Evolutionary conservation across 1,284 basidiomycete genomes (phyloP), one percentile per base, ranked within the genome.

Genomic region (Neonothopanus nambi): DNA sequence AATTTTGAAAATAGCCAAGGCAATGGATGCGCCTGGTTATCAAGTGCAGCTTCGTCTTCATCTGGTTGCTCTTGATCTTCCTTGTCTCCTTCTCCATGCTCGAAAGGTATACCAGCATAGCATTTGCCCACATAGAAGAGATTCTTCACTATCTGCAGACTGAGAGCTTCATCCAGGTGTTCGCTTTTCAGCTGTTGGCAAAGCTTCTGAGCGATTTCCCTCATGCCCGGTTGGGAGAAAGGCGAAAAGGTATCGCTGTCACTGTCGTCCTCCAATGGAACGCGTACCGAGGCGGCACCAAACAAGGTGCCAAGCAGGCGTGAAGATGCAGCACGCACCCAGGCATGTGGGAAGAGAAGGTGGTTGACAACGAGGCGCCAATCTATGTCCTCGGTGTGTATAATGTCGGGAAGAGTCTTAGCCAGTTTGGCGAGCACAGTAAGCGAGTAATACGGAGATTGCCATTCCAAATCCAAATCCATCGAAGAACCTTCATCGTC

Each of bases 1-100:
- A 98, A 75, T 61, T 91, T 91, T 17, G 93, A 94, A 76, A 98
- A 98, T 38, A 98, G 72, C 94, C 95, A 98, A 0, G 91, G 82
- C 1, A 98, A 74, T 0, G 87, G 89, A 60, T 89, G 84, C 6
- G 68, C 67, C n/a, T 64, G 59, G 20, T 65, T 65, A 17, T 67
- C 70, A 9, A 28, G 7, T 43, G 33, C 67, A 15, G 67, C 70
- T 24, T 65, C 70, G 1, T 59, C 70, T 13, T 68, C 64, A 11
- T 66, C 70, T 8, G 70, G 70, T 30, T 70, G 65, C 11, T 61
- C 66, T 3, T 61, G 63, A 40, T 68, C 72, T 12, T 70, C 69
- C n/a, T 68, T 67, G 4, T 66, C 61, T 1, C 58, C 59, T n/a
- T 64, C 65, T 12, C 62, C 61, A n/a, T 68, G 59, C 0, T 63